Conservation (phyloP, 176 grass and related monocot species). For the Stipa capillata region DNA sequence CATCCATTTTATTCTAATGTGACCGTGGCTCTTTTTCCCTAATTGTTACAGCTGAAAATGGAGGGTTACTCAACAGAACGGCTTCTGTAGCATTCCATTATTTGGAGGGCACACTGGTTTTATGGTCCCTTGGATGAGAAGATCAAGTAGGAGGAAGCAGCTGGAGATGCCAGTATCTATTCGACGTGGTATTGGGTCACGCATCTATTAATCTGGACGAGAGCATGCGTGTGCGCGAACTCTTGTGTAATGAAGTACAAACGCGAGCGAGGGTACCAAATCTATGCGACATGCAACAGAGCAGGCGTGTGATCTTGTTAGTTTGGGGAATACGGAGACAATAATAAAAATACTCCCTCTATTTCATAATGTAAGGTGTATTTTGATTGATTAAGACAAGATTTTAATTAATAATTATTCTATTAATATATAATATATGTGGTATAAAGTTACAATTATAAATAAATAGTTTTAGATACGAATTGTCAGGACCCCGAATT, state of each 20-base stretch:
- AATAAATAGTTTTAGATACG: too few relatives aligned
- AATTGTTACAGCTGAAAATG: constrained; percentile 36
- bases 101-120: constrained; percentile 85
- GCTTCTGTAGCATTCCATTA: constrained; percentile 69
- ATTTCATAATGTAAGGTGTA: too few relatives aligned
- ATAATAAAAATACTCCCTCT: too few relatives aligned
- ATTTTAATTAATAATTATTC: too few relatives aligned
- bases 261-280: not conserved
- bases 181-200: not conserved
- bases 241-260: not conserved
- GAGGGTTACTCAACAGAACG: constrained; percentile 62
- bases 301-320: not conserved
- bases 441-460: too few relatives aligned
- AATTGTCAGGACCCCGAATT: too few relatives aligned
- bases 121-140: constrained; percentile 33
- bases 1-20: not conserved
- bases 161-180: not conserved
- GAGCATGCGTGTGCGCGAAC: not conserved
- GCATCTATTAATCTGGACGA: not conserved
- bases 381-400: too few relatives aligned
- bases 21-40: not conserved
- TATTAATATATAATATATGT: too few relatives aligned
- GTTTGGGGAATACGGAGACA: too few relatives aligned
- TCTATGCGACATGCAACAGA: not conserved
- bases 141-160: constrained; percentile 26